Percentiles rank a stretch among this genome's conserved stretches.
These are phyloP conservation scores for Senecio squalidus DNA, from an alignment of 140 eudicot species.

Conservation along the genomic window DNA sequence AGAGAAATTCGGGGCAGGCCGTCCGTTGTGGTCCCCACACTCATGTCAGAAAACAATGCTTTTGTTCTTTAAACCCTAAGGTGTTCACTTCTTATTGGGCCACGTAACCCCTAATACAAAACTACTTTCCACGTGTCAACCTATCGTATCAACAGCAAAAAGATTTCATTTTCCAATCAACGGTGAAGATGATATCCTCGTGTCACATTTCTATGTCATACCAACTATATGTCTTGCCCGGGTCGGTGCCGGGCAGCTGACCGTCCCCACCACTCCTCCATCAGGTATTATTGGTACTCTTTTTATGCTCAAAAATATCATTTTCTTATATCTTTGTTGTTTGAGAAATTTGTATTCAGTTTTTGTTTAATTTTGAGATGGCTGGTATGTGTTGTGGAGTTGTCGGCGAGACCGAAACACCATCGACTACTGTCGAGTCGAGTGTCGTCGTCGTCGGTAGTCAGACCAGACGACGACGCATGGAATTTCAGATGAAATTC, in stretches of 20 bases:
- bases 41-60: constrained; percentile 51
- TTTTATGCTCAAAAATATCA: constrained; percentile 17
- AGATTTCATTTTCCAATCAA: constrained; percentile 12
- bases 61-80: constrained; percentile 16
- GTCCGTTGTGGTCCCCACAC: constrained; percentile 49
- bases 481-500: no score
- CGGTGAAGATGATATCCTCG: constrained; percentile 31
- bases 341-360: not conserved
- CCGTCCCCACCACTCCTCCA: constrained; percentile 31
- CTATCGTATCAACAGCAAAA: not conserved
- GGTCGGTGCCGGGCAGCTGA: constrained; percentile 73
- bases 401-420: constrained; percentile 57
- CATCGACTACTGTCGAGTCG: constrained; percentile 50
- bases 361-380: constrained; percentile 26
- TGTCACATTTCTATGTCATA: constrained; percentile 46
- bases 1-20: constrained; percentile 32
- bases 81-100: constrained; percentile 48
- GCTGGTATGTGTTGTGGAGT: constrained; percentile 74
- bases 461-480: constrained; percentile 49
- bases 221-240: constrained; percentile 57
- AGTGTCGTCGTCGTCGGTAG: constrained; percentile 33
- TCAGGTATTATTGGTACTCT: constrained; percentile 39
- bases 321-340: no score
- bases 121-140: constrained; percentile 44
- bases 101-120: constrained; percentile 39